Conservation (phyloP, 2,329 filamentous ascomycete genomes). For the Colletotrichum zoysiae region DNA sequence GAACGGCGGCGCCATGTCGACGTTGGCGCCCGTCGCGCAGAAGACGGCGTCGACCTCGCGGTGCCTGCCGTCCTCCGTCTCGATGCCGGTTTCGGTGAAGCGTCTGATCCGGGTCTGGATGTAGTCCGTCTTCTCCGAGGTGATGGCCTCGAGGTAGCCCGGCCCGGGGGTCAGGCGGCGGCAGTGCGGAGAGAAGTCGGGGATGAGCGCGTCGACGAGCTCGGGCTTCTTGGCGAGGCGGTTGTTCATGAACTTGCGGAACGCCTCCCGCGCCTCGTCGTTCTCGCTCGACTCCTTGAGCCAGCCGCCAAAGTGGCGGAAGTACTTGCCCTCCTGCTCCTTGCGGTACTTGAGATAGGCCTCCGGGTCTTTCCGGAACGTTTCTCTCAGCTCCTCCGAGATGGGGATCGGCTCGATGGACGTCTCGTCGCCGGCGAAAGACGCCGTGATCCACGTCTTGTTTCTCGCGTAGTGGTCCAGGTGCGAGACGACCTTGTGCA, state of each 20-base stretch:
- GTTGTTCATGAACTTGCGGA: conserved; percentile 65
- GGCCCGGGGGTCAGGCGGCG: conserved; percentile 74
- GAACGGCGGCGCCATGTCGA: conserved; percentile 70
- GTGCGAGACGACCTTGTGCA: conserved; percentile 61
- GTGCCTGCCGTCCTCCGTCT: conserved; percentile 67
- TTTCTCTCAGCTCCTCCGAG: conserved; percentile 63
- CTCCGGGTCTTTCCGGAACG: conserved; percentile 70
- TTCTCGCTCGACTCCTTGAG: conserved; percentile 67
- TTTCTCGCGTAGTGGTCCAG: conserved; percentile 76
- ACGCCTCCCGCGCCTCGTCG: conserved; percentile 59
- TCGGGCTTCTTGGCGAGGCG: conserved; percentile 67
- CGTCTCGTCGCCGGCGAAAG: conserved; percentile 68
- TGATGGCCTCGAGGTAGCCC: conserved; percentile 75
- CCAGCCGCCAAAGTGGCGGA: conserved; percentile 66
- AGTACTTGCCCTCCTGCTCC: conserved; percentile 71
- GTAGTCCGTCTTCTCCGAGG: conserved; percentile 71
- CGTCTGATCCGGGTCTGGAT: conserved; percentile 68
- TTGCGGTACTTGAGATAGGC: conserved; percentile 72
- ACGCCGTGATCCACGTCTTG: conserved; percentile 75
- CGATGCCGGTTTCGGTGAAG: conserved; percentile 71
- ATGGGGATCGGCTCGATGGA: conserved; percentile 69
- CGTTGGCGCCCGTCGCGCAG: conserved; percentile 76
- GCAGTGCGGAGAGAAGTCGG: conserved; percentile 74
- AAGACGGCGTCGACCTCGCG: conserved; percentile 74
- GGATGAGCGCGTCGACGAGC: conserved; percentile 67